A percentile compares a stretch with the other conserved stretches of the same genome.
phyloP scores from a whole-genome alignment of 768 basidiomycete species.

The Dioszegia hungarica region DNA sequence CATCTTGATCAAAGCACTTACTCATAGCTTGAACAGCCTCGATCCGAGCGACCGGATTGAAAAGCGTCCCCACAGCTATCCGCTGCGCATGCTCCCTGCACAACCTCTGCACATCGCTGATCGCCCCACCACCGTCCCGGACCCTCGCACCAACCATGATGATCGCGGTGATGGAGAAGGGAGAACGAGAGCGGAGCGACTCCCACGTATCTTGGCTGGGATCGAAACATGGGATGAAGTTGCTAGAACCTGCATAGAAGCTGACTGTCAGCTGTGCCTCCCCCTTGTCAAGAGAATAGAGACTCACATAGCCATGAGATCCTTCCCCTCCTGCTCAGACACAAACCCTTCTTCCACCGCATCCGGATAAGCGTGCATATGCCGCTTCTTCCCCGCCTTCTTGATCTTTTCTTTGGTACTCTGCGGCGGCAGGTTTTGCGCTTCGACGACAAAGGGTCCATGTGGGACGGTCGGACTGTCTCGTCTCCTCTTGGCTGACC shows the following conservation, averaged over 20 bases:
- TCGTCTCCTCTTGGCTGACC: background rate
- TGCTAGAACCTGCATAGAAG: conserved; percentile 88
- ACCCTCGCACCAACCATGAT: conserved; percentile 90
- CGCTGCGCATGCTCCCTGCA: conserved; percentile 77
- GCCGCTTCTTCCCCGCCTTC: conserved; percentile 22
- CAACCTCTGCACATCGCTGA: conserved; percentile 67
- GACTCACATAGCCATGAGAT: conserved; percentile 75
- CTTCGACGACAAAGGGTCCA: conserved; percentile 28
- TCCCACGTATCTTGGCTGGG: conserved; percentile 76
- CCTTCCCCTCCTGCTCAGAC: conserved; percentile 73
- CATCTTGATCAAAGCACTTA: conserved; percentile 50
- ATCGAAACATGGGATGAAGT: conserved; percentile 85
- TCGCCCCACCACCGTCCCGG: conserved; percentile 77
- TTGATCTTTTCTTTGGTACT: conserved; percentile 17
- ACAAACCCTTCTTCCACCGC: conserved; percentile 82
- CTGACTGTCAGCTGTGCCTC: conserved; percentile 51
- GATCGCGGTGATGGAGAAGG: conserved; percentile 86
- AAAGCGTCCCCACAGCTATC: conserved; percentile 68
- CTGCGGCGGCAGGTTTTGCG: conserved; percentile 25
- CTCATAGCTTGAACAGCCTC: conserved; percentile 94
- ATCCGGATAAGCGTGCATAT: conserved; percentile 66
- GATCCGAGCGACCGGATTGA: conserved; percentile 73
- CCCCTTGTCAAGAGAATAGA: background rate
- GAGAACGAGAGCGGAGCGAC: conserved; percentile 77
- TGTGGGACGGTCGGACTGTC: conserved; percentile 12